Percentiles rank a stretch among this genome's conserved stretches.
Evolutionary conservation across 116 monocot genomes (phyloP).

Genomic region (Dioscorea cayenensis): DNA sequence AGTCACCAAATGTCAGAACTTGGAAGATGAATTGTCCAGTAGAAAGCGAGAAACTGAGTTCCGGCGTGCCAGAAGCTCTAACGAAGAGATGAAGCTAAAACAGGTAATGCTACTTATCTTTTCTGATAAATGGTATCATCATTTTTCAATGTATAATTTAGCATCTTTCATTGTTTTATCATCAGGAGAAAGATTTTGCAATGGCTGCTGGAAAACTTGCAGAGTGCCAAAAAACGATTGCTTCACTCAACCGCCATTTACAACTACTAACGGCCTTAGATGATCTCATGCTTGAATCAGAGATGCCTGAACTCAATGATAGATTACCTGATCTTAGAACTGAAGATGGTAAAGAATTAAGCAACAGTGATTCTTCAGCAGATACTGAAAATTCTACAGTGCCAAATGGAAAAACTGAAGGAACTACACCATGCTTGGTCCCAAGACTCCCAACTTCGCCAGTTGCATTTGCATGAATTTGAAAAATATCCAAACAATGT

Average conservation of each 20-base stretch:
- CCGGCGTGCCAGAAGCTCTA: constrained; percentile 22
- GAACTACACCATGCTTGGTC: background rate
- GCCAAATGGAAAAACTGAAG: background rate
- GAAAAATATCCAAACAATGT: background rate
- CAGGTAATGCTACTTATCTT: constrained; percentile 27
- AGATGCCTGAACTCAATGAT: background rate
- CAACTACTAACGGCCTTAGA: constrained; percentile 53
- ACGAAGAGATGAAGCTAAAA: constrained; percentile 37
- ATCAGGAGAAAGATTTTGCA: constrained; percentile 47
- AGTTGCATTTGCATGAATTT: background rate
- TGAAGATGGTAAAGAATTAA: background rate
- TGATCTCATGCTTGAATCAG: constrained; percentile 36
- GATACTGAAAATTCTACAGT: background rate
- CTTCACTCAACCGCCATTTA: constrained; percentile 69
- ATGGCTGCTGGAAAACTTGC: constrained; percentile 61
- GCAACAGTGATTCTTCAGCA: background rate
- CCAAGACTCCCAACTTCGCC: background rate
- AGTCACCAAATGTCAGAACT: constrained; percentile 27
- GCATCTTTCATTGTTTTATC: background rate
- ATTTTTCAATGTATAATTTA: too few species aligned
- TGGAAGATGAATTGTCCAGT: constrained; percentile 41
- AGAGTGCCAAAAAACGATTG: constrained; percentile 93
- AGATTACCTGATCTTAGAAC: background rate
- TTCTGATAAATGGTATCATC: background rate
- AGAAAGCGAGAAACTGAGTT: constrained; percentile 22